Evolutionary conservation across 2,329 filamentous ascomycete species (phyloP).

Genomic region (Macrophomina tecta): DNA sequence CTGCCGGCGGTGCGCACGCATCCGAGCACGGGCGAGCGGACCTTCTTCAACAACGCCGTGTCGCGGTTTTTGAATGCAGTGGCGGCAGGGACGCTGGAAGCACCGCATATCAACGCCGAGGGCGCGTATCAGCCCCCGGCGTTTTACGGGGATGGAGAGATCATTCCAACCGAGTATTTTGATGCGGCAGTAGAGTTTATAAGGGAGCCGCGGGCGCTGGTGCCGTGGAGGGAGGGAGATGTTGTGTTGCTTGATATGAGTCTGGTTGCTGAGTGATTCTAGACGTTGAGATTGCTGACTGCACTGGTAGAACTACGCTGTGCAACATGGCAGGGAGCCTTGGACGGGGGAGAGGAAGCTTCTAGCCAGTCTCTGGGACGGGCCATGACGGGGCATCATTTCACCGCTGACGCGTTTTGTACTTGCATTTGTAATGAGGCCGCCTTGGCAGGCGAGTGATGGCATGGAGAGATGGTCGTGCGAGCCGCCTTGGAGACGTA

Average conservation of each 20-base stretch:
- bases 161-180: constrained; percentile 28
- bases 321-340: constrained; percentile 30
- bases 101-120: constrained; percentile 26
- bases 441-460: no score
- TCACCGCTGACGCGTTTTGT: neutral
- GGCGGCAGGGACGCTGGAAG: constrained; percentile 15
- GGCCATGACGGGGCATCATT: neutral
- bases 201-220: constrained; percentile 17
- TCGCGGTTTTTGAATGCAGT: constrained; percentile 25
- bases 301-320: constrained; percentile 18
- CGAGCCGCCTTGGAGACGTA: no score
- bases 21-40: neutral
- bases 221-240: constrained; percentile 28
- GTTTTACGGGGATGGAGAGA: neutral
- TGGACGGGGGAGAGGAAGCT: constrained; percentile 28
- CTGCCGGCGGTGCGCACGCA: constrained; percentile 28
- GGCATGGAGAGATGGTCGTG: no score
- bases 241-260: constrained; percentile 26
- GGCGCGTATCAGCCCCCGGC: constrained; percentile 6
- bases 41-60: constrained; percentile 28
- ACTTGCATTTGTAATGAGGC: no score
- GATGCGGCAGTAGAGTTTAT: constrained; percentile 27
- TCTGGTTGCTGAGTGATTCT: neutral
- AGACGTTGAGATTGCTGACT: neutral
- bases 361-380: constrained; percentile 30